Conservation (phyloP, 768 basidiomycete genomes). For the Glaciozyma antarctica region DNA sequence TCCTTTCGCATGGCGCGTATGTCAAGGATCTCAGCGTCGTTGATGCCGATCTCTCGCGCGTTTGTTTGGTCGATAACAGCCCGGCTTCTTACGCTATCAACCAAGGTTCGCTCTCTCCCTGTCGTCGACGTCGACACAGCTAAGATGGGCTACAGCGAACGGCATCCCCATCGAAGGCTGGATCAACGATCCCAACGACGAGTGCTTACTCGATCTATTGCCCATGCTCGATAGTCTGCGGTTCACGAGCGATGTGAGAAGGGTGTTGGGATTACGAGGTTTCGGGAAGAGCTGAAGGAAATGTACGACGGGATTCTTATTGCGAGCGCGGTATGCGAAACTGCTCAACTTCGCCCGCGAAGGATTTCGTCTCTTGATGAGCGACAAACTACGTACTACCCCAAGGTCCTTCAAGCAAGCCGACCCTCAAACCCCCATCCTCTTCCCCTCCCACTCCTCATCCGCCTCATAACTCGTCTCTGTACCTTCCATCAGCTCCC, state of each 20-base stretch:
- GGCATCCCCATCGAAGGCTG: slow-evolving; percentile 99
- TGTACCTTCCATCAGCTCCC: too few species aligned
- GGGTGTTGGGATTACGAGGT: slow-evolving; percentile 64
- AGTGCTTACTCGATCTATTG: slow-evolving; percentile 87
- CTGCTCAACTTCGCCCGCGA: too few species aligned
- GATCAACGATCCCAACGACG: slow-evolving; percentile 94
- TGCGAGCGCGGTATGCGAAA: too few species aligned
- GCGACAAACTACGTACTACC: too few species aligned
- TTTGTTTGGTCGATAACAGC: slow-evolving; percentile 93
- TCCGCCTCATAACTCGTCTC: too few species aligned
- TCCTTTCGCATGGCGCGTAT: slow-evolving; percentile 84
- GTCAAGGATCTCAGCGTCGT: slow-evolving; percentile 83
- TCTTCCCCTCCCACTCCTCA: too few species aligned
- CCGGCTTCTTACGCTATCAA: slow-evolving; percentile 85
- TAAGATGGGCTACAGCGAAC: slow-evolving; percentile 55
- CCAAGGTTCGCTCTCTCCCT: slow-evolving; percentile 55
- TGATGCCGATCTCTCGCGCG: slow-evolving; percentile 79
- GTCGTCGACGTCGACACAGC: background rate
- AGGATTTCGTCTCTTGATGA: too few species aligned
- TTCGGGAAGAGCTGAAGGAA: slow-evolving; percentile 29
- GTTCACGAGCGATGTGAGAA: slow-evolving; percentile 89
- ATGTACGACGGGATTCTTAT: too few species aligned
- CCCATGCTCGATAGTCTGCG: slow-evolving; percentile 91
- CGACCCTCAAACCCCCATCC: too few species aligned
- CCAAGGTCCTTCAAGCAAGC: too few species aligned